Conservation (phyloP, 768 basidiomycete species). For the Gyrodon lividus region DNA sequence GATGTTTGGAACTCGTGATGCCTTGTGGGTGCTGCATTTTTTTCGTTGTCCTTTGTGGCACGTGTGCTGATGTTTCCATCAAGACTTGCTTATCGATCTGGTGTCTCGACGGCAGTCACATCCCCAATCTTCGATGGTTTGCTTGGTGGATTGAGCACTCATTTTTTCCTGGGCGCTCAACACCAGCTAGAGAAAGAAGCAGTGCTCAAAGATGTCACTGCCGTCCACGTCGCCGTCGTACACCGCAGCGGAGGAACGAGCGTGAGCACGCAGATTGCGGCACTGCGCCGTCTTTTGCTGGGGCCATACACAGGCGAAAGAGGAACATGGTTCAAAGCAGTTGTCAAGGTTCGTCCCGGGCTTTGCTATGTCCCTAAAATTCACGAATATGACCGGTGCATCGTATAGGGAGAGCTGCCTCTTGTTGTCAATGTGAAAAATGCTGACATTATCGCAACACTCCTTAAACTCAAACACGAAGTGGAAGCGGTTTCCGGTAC, state of each 20-base stretch:
- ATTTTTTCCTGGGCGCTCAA: constrained; percentile 57
- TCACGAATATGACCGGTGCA: constrained; percentile 8
- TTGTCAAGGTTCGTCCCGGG: constrained; percentile 34
- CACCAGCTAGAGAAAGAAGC: constrained; percentile 62
- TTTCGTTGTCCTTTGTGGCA: neutral
- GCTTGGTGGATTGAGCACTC: constrained; percentile 59
- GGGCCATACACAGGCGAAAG: constrained; percentile 24
- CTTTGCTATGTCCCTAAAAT: neutral
- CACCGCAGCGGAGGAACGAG: constrained; percentile 36
- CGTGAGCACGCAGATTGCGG: constrained; percentile 62
- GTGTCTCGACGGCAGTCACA: constrained; percentile 68
- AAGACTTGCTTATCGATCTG: constrained; percentile 71
- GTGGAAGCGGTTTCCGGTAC: constrained; percentile 39
- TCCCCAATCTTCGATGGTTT: constrained; percentile 58
- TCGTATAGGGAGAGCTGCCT: constrained; percentile 50
- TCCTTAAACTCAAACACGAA: constrained; percentile 60
- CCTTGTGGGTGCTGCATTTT: constrained; percentile 40
- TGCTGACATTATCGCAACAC: constrained; percentile 73
- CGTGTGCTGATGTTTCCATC: constrained; percentile 6
- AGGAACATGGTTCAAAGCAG: constrained; percentile 34
- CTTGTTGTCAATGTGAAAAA: constrained; percentile 67
- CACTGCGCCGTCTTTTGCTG: constrained; percentile 49
- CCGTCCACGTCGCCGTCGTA: constrained; percentile 57
- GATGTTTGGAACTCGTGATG: constrained; percentile 50
- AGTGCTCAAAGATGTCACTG: constrained; percentile 61